Conservation (phyloP, 257 asterid species). For the Scutellaria baicalensis region DNA sequence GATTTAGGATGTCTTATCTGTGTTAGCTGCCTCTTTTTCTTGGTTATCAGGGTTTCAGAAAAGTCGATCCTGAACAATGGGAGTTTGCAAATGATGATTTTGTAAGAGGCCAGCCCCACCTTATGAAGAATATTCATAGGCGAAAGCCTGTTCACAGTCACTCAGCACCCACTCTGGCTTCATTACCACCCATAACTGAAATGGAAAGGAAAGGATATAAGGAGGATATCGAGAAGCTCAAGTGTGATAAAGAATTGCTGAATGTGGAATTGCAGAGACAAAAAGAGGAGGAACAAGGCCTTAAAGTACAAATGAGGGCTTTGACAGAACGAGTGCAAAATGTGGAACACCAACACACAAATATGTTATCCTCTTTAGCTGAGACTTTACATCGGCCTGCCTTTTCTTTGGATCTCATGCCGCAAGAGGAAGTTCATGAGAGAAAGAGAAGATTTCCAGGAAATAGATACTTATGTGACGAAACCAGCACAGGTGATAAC, state of each 20-base stretch:
- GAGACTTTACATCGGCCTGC: constrained; percentile 36
- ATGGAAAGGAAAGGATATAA: constrained; percentile 58
- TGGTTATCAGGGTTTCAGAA: constrained; percentile 71
- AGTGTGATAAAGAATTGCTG: constrained; percentile 48
- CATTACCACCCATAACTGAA: constrained; percentile 45
- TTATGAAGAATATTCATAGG: constrained; percentile 72
- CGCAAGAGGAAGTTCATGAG: constrained; percentile 35
- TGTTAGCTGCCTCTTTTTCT: neutral
- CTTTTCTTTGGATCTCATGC: constrained; percentile 27
- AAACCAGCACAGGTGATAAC: constrained; percentile 28
- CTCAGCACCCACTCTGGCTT: constrained; percentile 42
- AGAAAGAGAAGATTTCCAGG: constrained; percentile 71
- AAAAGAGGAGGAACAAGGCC: constrained; percentile 45
- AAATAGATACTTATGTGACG: constrained; percentile 34
- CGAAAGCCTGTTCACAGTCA: constrained; percentile 97
- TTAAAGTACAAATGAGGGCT: constrained; percentile 34
- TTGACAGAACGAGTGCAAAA: constrained; percentile 39
- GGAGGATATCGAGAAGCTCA: constrained; percentile 60
- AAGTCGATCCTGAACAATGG: constrained; percentile 89
- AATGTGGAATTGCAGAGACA: constrained; percentile 40
- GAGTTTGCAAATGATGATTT: constrained; percentile 85
- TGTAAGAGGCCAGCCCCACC: constrained; percentile 65
- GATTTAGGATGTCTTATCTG: neutral
- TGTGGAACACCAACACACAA: constrained; percentile 37
- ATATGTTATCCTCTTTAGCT: constrained; percentile 51